Base-by-base conservation (phyloP, 345 rosid species). In the Mallotus nudiflorus region DNA sequence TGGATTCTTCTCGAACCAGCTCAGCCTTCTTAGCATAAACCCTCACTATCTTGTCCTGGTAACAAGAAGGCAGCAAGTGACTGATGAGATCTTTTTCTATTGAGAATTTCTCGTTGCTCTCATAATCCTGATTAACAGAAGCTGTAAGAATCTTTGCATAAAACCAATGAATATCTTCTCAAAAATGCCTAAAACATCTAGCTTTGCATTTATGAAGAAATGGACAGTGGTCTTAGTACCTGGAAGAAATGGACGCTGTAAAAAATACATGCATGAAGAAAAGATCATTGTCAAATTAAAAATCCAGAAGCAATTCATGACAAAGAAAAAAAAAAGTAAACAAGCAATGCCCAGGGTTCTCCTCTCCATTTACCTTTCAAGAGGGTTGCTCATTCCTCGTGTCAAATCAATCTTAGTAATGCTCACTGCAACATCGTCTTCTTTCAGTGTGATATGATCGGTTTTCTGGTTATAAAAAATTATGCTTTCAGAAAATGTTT, bases 1-100 rank as follows among this genome's bases (percentile, higher is more conserved):
- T 19, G 29, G 14, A n/a, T 69, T 40, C 53, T 29, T 53, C 56
- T 69, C 80, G 13, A 19, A 82, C 89, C 89, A 83, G 85, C 58
- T 82, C 78, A 58, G 87, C 82, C 66, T 86, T 84, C 77, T 83
- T 86, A 8, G 87, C 71, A 77, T 80, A 86, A 67, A 82, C 89
- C 77, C 89, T 78, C 68, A 86, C 89, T 27, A 83, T 74, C 83
- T 15, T 82, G 53, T 86, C 89, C 65, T 76, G 81, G 65, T 15
- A 73, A 70, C 40, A 80, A 67, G 75, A 68, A 25, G 89, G 89
- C 69, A 86, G 63, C 84, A 86, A 71, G 64, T 86, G 85, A 72
- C 87, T 86, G 58, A 83, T 68, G 33, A 51, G 67, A 49, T 74
- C 65, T 39, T 80, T 81, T 19, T 7, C 55, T 51, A 83, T 76